These are phyloP conservation scores for Clarireedia homoeocarpa DNA, from an alignment of 2,329 filamentous ascomycete genomes.

Conservation along the genomic window DNA sequence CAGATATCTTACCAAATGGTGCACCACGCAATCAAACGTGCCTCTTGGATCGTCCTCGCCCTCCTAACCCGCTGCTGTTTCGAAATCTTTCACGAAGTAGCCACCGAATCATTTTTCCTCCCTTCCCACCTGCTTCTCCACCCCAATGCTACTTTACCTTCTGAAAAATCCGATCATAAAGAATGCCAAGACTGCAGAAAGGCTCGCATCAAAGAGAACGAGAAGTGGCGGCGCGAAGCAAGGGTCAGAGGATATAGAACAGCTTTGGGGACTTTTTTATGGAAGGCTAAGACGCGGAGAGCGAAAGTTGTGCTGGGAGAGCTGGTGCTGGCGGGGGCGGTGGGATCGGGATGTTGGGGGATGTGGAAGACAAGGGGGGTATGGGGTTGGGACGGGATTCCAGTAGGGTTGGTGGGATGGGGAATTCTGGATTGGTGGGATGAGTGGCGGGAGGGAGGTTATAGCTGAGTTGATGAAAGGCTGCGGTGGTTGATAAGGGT, in stretches of 20 bases:
- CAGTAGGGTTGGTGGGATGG: background rate
- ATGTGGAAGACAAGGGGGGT: constrained; percentile 1
- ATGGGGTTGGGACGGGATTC: constrained; percentile 1
- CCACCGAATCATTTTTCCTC: background rate
- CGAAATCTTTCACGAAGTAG: background rate
- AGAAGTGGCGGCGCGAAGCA: background rate
- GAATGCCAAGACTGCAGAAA: background rate
- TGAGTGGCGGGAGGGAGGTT: background rate
- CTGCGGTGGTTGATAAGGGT: background rate
- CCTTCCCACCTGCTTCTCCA: background rate
- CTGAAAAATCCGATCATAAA: background rate
- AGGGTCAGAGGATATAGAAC: background rate
- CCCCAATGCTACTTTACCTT: background rate
- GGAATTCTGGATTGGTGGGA: background rate
- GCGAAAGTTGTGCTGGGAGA: background rate
- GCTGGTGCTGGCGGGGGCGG: background rate
- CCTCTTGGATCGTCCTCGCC: constrained; percentile 1
- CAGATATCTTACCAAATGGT: background rate
- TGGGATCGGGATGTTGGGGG: background rate
- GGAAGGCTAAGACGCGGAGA: background rate
- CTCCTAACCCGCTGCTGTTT: background rate
- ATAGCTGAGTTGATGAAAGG: background rate
- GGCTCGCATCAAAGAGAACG: background rate
- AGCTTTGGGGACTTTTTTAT: background rate
- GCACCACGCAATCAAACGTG: background rate